Evolutionary conservation across 768 basidiomycete genomes (phyloP).

Genomic region (Crassisporium funariophilum): DNA sequence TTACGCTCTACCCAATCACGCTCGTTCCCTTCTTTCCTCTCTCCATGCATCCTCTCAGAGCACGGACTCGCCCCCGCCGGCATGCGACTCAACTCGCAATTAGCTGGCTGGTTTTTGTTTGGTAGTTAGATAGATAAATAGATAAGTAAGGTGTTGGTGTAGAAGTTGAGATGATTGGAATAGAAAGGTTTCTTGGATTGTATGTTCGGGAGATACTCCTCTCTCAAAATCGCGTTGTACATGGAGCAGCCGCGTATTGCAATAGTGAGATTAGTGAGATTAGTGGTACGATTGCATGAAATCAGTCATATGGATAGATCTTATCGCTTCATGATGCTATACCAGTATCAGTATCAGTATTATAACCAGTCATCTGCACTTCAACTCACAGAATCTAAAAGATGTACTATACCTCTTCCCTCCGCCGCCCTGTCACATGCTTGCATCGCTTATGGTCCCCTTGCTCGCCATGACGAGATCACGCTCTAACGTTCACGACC

Average conservation of each 20-base stretch:
- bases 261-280: too few relatives aligned
- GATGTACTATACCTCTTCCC: not conserved
- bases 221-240: too few relatives aligned
- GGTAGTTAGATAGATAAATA: too few relatives aligned
- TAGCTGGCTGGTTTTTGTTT: conserved; percentile 25
- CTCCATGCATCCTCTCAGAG: not conserved
- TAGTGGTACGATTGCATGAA: too few relatives aligned
- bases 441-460: conserved; percentile 3
- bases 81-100: conserved; percentile 40
- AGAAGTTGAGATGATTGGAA: too few relatives aligned
- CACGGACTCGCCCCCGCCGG: too few relatives aligned
- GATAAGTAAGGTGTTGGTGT: too few relatives aligned
- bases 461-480: not conserved
- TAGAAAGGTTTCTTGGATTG: too few relatives aligned
- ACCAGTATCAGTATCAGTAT: not conserved
- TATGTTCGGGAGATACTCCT: too few relatives aligned
- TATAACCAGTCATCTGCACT: conserved; percentile 40
- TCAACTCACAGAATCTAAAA: conserved; percentile 45
- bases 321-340: too few relatives aligned
- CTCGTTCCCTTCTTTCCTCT: not conserved
- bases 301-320: too few relatives aligned
- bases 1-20: not conserved
- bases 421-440: conserved; percentile 6
- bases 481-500: conserved; percentile 3
- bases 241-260: too few relatives aligned